A percentile compares a stretch with the other conserved stretches of the same genome.
phyloP scores from a whole-genome alignment of 1,139 yeast species.

The Blastobotrys niveus region DNA sequence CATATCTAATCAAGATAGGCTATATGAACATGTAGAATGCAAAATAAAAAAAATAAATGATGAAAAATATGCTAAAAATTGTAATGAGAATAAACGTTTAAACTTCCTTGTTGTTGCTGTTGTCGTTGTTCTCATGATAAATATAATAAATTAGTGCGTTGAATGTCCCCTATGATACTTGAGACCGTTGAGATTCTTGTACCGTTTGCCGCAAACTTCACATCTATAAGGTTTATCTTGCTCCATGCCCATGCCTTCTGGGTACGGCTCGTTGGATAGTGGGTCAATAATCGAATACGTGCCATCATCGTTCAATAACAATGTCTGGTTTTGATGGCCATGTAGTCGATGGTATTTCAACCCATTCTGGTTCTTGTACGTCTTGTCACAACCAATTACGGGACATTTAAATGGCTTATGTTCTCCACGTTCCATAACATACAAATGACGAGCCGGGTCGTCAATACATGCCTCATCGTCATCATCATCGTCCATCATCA shows the following conservation, averaged over 20 bases:
- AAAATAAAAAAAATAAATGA: too few species aligned
- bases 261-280: slow-evolving; percentile 81
- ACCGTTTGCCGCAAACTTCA: slow-evolving; percentile 96
- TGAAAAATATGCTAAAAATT: background rate
- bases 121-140: too few species aligned
- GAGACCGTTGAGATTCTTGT: slow-evolving; percentile 91
- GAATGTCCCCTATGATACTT: slow-evolving; percentile 98
- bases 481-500: slow-evolving; percentile 35
- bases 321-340: slow-evolving; percentile 94
- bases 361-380: slow-evolving; percentile 96
- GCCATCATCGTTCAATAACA: slow-evolving; percentile 89
- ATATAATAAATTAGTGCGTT: slow-evolving; percentile 54
- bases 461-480: slow-evolving; percentile 42
- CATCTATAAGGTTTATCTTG: slow-evolving; percentile 98
- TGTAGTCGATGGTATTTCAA: slow-evolving; percentile 91
- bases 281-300: slow-evolving; percentile 91
- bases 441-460: slow-evolving; percentile 91
- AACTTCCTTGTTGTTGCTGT: background rate
- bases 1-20: too few species aligned
- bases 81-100: too few species aligned
- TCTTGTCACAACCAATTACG: slow-evolving; percentile 95
- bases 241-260: slow-evolving; percentile 86
- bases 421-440: slow-evolving; percentile 87
- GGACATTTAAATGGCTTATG: slow-evolving; percentile 97
- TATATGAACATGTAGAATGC: too few species aligned